phyloP scores from a whole-genome alignment of 2,329 filamentous ascomycete species.

The Colletotrichum liriopes region DNA sequence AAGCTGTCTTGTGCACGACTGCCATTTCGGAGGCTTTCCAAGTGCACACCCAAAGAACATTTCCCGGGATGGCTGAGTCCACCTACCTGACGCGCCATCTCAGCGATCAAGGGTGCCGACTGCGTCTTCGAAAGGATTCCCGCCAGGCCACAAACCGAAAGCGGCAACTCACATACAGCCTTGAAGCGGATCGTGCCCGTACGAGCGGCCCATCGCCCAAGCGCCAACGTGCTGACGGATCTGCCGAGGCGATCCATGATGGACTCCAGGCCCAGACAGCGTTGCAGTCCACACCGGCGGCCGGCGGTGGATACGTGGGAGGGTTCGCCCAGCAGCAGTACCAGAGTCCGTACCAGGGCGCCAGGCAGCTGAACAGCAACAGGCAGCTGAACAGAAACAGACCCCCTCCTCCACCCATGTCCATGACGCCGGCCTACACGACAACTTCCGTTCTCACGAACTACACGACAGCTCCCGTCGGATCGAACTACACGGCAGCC shows the following conservation, averaged over 20 bases:
- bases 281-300: neutral
- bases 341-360: slow-evolving; percentile 3
- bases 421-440: neutral
- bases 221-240: neutral
- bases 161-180: slow-evolving; percentile 18
- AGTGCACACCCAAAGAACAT: slow-evolving; percentile 77
- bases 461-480: neutral
- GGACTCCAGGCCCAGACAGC: neutral
- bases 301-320: neutral
- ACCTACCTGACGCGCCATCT: slow-evolving; percentile 86
- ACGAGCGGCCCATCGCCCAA: neutral
- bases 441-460: neutral
- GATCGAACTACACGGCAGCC: neutral
- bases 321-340: neutral
- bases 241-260: neutral
- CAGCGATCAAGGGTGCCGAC: slow-evolving; percentile 87
- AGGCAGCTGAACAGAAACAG: neutral
- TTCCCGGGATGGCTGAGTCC: slow-evolving; percentile 85
- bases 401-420: neutral
- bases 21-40: slow-evolving; percentile 78
- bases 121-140: slow-evolving; percentile 88
- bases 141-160: slow-evolving; percentile 69
- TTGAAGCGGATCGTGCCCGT: slow-evolving; percentile 9
- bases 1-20: slow-evolving; percentile 48
- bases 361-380: neutral